phyloP scores from a whole-genome alignment of 805 yeast genomes.

The Kodamaea fukazawae region DNA sequence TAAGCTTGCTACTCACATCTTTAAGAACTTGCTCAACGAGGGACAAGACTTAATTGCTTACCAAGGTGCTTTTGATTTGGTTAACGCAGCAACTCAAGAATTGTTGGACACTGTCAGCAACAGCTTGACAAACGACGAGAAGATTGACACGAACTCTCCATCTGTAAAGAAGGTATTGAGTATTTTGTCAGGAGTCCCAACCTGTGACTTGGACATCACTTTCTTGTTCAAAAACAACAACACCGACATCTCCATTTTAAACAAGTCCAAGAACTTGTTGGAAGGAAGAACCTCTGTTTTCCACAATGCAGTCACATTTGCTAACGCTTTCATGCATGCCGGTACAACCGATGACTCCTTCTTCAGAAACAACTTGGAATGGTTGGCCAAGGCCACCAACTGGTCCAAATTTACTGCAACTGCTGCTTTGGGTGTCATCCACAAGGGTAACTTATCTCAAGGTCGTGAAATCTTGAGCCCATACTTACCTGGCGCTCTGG shows the following conservation, averaged over 20 bases:
- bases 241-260: conserved; percentile 78
- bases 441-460: conserved; percentile 88
- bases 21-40: conserved; percentile 57
- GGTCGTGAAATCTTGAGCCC: conserved; percentile 87
- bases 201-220: conserved; percentile 88
- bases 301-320: conserved; percentile 93
- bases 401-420: conserved; percentile 99
- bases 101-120: conserved; percentile 59
- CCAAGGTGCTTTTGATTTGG: conserved; percentile 95
- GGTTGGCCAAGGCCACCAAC: conserved; percentile 96
- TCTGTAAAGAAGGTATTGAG: conserved; percentile 49
- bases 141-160: conserved; percentile 22
- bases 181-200: conserved; percentile 86
- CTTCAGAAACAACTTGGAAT: conserved; percentile 79
- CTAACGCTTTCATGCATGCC: conserved; percentile 91
- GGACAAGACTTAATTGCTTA: conserved; percentile 61
- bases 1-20: conserved; percentile 63
- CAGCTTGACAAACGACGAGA: conserved; percentile 30
- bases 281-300: conserved; percentile 93
- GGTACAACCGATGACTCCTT: conserved; percentile 96
- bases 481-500: conserved; percentile 78
- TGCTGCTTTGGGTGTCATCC: conserved; percentile 96
- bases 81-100: conserved; percentile 87
- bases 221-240: conserved; percentile 83
- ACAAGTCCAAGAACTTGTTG: conserved; percentile 72